A percentile compares a stretch with the other conserved stretches of the same genome.
These are phyloP conservation scores for Corchorus capsularis DNA, from an alignment of 345 rosid genomes.

Conservation along the genomic window DNA sequence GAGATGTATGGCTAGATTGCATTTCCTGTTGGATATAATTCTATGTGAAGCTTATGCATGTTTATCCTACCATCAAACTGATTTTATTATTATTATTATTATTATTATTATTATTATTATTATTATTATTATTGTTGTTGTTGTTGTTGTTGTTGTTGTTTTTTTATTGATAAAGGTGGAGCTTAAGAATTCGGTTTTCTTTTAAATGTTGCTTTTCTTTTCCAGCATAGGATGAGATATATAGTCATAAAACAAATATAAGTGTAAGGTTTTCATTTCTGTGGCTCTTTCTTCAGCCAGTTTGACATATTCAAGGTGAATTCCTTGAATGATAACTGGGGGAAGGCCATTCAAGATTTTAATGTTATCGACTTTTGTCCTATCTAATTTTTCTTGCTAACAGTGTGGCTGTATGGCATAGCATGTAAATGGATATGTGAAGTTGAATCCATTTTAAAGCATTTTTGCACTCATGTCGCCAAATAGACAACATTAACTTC, in stretches of 20 bases:
- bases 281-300: not conserved
- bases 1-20: slow-evolving; percentile 11
- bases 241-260: not conserved
- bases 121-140: too few species aligned
- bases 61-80: not conserved
- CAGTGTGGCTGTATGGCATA: not conserved
- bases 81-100: slow-evolving; percentile 7
- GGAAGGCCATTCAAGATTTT: not conserved
- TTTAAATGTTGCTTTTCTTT: not conserved
- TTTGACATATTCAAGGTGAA: not conserved
- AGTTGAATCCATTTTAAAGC: slow-evolving; percentile 4
- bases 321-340: not conserved
- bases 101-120: too few species aligned
- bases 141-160: too few species aligned
- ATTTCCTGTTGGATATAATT: slow-evolving; percentile 4
- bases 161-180: too few species aligned
- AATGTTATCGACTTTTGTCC: not conserved
- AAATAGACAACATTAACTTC: not conserved
- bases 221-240: slow-evolving; percentile 8
- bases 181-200: not conserved
- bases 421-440: not conserved
- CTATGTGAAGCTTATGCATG: not conserved
- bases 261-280: not conserved
- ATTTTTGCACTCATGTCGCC: slow-evolving; percentile 6
- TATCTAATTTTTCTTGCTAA: not conserved